A percentile compares a stretch with the other conserved stretches of the same genome.
Evolutionary conservation across 1,139 yeast genomes (phyloP).

Genomic region (Spencermartinsiella ligniputridi): DNA sequence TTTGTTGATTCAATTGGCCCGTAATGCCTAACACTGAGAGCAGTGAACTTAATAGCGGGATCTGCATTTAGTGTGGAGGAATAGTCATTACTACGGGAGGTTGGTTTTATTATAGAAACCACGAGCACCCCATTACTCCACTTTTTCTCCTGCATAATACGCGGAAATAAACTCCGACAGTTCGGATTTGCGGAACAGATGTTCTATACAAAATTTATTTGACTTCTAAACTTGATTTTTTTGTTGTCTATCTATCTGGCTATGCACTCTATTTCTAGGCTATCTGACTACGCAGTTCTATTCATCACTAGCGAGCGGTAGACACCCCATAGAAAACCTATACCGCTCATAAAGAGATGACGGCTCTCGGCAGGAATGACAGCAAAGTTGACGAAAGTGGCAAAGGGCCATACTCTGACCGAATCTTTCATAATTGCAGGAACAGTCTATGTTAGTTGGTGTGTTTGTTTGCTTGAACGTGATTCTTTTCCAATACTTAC

Average conservation of each 20-base stretch:
- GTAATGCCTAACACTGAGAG: neutral
- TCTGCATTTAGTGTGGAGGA: neutral
- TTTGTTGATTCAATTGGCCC: neutral
- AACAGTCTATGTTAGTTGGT: neutral
- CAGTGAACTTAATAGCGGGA: neutral
- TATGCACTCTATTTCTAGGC: neutral
- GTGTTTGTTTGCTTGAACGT: neutral
- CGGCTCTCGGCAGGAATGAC: conserved; percentile 4
- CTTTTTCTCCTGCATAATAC: no score
- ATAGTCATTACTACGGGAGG: no score
- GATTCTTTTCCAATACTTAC: neutral
- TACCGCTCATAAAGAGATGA: conserved; percentile 3
- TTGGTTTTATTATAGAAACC: no score
- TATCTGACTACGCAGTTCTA: no score
- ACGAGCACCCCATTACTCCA: no score
- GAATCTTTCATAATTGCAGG: conserved; percentile 7
- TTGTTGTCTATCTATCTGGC: neutral
- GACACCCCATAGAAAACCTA: conserved; percentile 6
- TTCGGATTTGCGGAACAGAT: no score
- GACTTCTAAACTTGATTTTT: no score
- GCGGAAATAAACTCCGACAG: no score
- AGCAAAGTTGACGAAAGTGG: conserved; percentile 4
- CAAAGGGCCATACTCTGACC: conserved; percentile 5
- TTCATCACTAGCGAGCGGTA: conserved; percentile 4
- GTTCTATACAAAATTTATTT: no score